A percentile compares a stretch with the other conserved stretches of the same genome.
Conservation (phyloP, 2,329 filamentous ascomycete genomes). For the Drechslerella dactyloides region DNA sequence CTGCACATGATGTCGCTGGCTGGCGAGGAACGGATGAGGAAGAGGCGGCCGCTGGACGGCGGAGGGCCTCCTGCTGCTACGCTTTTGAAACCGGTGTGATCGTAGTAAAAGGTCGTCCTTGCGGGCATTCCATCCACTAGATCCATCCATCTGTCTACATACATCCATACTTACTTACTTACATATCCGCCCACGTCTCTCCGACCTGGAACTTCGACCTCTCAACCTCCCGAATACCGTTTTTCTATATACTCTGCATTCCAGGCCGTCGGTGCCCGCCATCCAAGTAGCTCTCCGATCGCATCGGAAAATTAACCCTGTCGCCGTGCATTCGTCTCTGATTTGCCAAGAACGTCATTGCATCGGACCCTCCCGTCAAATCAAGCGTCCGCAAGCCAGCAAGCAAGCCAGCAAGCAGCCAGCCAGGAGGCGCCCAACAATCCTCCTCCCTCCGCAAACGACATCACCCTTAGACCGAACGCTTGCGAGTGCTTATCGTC, state of each 20-base stretch:
- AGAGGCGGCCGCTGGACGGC: constrained; percentile 31
- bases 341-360: constrained; percentile 48
- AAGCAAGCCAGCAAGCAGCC: constrained; percentile 14
- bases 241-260: neutral
- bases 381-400: neutral
- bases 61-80: constrained; percentile 27
- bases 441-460: constrained; percentile 19
- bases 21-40: neutral
- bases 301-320: constrained; percentile 27
- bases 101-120: constrained; percentile 8
- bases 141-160: neutral
- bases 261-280: neutral
- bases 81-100: constrained; percentile 33
- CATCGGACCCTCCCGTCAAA: constrained; percentile 2
- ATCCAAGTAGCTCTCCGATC: neutral
- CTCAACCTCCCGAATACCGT: neutral
- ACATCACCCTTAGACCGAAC: constrained; percentile 15
- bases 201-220: neutral
- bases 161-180: neutral
- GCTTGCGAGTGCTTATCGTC: constrained; percentile 4
- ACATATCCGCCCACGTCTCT: neutral
- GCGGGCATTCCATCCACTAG: neutral
- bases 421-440: constrained; percentile 13
- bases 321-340: constrained; percentile 17
- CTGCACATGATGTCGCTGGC: constrained; percentile 11